Conservation (phyloP, 75 land plant species). For the Selaginella moellendorffii region DNA sequence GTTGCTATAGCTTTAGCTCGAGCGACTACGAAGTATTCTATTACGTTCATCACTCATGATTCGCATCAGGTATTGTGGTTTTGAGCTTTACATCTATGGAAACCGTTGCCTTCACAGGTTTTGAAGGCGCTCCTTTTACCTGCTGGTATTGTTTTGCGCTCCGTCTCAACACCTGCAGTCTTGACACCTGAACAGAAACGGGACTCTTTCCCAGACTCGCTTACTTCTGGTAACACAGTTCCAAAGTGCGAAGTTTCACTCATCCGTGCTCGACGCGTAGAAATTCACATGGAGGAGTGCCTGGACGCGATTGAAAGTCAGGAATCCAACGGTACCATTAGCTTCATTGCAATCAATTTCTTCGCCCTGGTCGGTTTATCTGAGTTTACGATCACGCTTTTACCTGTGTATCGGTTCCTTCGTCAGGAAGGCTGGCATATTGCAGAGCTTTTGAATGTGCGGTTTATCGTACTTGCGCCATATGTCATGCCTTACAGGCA, state of each 20-base stretch:
- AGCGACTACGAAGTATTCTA: not conserved
- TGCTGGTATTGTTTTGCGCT: not conserved
- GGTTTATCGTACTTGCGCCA: not conserved
- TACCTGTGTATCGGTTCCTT: not conserved
- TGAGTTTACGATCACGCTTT: not conserved
- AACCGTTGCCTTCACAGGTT: not conserved
- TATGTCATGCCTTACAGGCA: slow-evolving; percentile 10
- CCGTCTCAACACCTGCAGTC: slow-evolving; percentile 4
- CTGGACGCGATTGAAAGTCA: not conserved
- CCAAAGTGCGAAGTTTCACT: not conserved
- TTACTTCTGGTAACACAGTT: not conserved
- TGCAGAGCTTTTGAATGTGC: not conserved
- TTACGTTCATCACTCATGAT: slow-evolving; percentile 1
- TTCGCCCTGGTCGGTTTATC: slow-evolving; percentile 2
- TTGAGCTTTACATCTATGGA: not conserved
- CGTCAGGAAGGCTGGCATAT: slow-evolving; percentile 9
- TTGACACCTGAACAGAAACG: too few relatives aligned
- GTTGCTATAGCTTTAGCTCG: not conserved
- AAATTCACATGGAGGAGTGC: not conserved
- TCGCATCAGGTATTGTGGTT: slow-evolving; percentile 1
- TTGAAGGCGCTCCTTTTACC: not conserved
- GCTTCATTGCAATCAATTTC: slow-evolving; percentile 9
- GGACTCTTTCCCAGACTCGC: not conserved
- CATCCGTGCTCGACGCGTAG: too few relatives aligned
- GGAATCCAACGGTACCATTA: not conserved